Evolutionary conservation across 345 rosid species (phyloP), one percentile per base, ranked within the genome.

Genomic region (Eucalyptus guilfoylei): DNA sequence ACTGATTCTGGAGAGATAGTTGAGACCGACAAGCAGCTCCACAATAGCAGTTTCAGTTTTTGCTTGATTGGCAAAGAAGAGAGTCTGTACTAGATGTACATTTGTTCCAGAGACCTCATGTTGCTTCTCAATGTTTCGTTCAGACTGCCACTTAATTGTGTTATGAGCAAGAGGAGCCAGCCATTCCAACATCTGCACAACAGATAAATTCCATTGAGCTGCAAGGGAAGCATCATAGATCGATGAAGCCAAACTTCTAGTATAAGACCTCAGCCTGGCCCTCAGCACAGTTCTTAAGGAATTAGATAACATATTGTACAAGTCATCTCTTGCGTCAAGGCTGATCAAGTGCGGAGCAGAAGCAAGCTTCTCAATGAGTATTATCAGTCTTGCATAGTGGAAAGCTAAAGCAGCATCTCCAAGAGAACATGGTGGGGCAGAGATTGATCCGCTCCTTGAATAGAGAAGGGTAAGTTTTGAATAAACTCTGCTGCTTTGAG

Each of bases 11-110:
- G 90, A 92, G 60, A 94, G 83, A 85, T 93, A 94, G 91, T 93
- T 93, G 55, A 95, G 94, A 30, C 98, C 98, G 17, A 95, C 91
- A 47, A 95, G 94, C 87, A 95, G 95, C 90, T 96, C 96, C 2
- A 85, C 90, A 21, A 96, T 94, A 76, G 93, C 95, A 86, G 95
- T 94, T 91, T 96, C 98, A 11, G 96, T 95, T 89, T 94, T 95
- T 50, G 91, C 95, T 91, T 49, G 92, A 89, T 94, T 89, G 19
- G 96, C 96, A 90, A 87, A 96, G 91, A 93, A 91, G 15, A 96
- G 94, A 1, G 96, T 96, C 92, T 94, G 96, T 86, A 95, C 93
- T 88, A 95, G 89, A 90, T 94, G 94, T 89, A 95, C 93, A 86
- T 92, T 93, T 42, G 92, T 88, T 72, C 92, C 86, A 4, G 93